phyloP scores from a whole-genome alignment of 2,329 filamentous ascomycete genomes.

The Helotiales sp. region DNA sequence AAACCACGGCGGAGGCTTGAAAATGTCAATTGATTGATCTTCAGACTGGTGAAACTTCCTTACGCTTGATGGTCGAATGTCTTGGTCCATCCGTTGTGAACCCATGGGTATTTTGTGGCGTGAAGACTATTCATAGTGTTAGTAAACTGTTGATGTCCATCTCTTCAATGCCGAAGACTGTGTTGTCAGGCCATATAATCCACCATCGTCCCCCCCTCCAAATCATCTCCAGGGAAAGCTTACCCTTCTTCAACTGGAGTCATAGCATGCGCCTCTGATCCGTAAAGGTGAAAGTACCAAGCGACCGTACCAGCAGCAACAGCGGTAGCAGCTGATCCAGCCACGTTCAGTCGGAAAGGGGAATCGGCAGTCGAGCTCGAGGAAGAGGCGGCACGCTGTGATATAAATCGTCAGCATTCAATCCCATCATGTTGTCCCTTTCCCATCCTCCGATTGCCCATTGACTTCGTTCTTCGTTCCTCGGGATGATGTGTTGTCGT shows the following conservation, averaged over 20 bases:
- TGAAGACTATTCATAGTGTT: conserved; percentile 71
- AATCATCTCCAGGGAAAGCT: conserved; percentile 49
- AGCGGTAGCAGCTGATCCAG: conserved; percentile 84
- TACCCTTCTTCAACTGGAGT: conserved; percentile 98
- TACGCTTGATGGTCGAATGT: conserved; percentile 97
- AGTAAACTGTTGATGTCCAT: conserved; percentile 33
- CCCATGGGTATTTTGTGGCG: conserved; percentile 91
- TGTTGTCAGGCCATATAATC: conserved; percentile 25
- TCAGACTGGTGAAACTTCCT: conserved; percentile 49
- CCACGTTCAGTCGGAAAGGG: conserved; percentile 81
- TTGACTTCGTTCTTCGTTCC: conserved; percentile 31
- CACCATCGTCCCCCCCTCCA: conserved; percentile 15
- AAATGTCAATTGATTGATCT: conserved; percentile 31
- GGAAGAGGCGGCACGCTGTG: conserved; percentile 71
- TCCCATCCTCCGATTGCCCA: neutral
- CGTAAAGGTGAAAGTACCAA: conserved; percentile 98
- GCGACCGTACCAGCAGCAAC: conserved; percentile 87
- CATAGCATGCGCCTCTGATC: conserved; percentile 83
- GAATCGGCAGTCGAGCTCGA: conserved; percentile 73
- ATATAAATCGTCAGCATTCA: conserved; percentile 47
- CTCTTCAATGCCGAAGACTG: neutral
- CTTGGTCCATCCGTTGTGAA: conserved; percentile 88
- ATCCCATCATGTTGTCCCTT: neutral
- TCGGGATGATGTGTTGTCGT: conserved; percentile 55
- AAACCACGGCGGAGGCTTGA: conserved; percentile 94